Percentiles rank a stretch among this genome's conserved stretches.
phyloP scores from a whole-genome alignment of 768 basidiomycete species.

The Lepiota venenata region DNA sequence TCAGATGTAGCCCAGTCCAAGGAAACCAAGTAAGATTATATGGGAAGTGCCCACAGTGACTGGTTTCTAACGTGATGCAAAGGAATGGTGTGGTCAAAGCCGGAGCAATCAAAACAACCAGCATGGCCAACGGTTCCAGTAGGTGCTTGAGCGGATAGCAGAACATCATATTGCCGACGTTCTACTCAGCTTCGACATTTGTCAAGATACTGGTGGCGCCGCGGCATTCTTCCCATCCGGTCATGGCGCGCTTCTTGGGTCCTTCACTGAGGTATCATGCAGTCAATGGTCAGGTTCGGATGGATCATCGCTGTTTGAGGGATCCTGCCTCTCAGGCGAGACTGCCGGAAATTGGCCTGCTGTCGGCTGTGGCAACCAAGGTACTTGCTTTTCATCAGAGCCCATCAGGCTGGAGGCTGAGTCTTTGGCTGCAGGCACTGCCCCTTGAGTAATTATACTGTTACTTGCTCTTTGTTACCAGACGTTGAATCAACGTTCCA shows the following conservation, averaged over 20 bases:
- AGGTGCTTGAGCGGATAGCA: constrained; percentile 16
- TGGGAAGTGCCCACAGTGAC: not conserved
- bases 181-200: constrained; percentile 52
- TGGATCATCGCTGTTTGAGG: constrained; percentile 40
- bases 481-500: constrained; percentile 26
- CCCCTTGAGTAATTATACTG: not conserved
- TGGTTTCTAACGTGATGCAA: not conserved
- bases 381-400: constrained; percentile 22
- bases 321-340: constrained; percentile 50
- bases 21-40: constrained; percentile 36
- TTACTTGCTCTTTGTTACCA: constrained; percentile 15
- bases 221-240: constrained; percentile 53
- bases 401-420: constrained; percentile 13
- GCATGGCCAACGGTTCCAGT: constrained; percentile 48
- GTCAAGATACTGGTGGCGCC: constrained; percentile 52
- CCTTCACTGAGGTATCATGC: constrained; percentile 53
- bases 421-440: constrained; percentile 12
- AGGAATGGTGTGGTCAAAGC: constrained; percentile 56
- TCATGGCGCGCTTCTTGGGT: constrained; percentile 50
- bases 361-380: constrained; percentile 51
- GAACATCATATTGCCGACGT: not conserved
- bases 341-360: constrained; percentile 49
- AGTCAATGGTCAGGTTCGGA: constrained; percentile 56
- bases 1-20: constrained; percentile 31
- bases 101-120: constrained; percentile 37